A percentile compares a stretch with the other conserved stretches of the same genome.
phyloP scores from a whole-genome alignment of 1,284 basidiomycete species.

The Jaminaea rosea region DNA sequence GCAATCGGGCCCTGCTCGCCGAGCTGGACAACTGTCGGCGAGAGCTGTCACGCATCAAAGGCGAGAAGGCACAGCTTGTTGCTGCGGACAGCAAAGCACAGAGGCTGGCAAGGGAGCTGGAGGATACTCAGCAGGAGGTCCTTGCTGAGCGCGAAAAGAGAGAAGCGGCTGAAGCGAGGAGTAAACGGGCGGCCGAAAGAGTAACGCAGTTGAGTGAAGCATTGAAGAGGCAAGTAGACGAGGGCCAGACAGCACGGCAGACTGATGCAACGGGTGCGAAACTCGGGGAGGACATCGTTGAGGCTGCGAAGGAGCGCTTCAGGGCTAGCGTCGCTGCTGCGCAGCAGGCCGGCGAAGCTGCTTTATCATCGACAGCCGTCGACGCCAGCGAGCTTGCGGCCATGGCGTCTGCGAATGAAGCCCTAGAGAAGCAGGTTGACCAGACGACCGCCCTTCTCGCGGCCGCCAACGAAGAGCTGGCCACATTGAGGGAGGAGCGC shows the following conservation, averaged over 20 bases:
- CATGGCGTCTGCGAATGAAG: too few relatives aligned
- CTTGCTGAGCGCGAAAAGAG: constrained; percentile 64
- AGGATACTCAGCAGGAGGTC: constrained; percentile 75
- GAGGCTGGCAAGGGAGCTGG: constrained; percentile 56
- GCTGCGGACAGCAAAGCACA: constrained; percentile 37
- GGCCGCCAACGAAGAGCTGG: constrained; percentile 30
- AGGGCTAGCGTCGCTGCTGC: not conserved
- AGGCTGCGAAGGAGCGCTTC: not conserved
- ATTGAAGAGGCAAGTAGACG: constrained; percentile 5
- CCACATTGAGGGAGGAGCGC: constrained; percentile 18
- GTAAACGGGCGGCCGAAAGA: constrained; percentile 50
- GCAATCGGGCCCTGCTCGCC: constrained; percentile 63
- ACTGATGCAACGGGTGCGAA: not conserved
- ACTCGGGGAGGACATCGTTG: not conserved
- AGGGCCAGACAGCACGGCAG: not conserved
- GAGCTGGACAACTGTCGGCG: constrained; percentile 70
- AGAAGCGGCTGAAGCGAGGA: constrained; percentile 61
- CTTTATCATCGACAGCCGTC: constrained; percentile 12
- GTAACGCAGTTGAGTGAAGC: constrained; percentile 15
- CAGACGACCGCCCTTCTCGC: constrained; percentile 24
- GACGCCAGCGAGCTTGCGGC: too few relatives aligned
- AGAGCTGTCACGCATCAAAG: constrained; percentile 61
- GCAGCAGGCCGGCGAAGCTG: not conserved
- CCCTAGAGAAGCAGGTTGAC: constrained; percentile 16
- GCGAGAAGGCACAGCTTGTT: constrained; percentile 60